phyloP scores from a whole-genome alignment of 2,329 filamentous ascomycete species.

The Fusarium guadeloupense region DNA sequence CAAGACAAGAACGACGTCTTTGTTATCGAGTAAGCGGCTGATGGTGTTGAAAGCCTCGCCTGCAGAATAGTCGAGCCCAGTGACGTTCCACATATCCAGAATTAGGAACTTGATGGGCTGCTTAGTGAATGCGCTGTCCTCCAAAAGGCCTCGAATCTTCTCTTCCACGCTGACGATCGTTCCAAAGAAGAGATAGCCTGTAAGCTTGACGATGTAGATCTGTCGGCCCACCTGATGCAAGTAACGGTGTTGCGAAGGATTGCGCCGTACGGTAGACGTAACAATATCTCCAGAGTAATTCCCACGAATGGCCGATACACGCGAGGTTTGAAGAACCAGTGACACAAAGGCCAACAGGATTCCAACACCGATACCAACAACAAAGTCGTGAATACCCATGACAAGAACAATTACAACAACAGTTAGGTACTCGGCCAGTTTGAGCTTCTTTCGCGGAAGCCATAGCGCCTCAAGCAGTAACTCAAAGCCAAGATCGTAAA shows the following conservation, averaged over 20 bases:
- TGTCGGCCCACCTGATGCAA: constrained; percentile 86
- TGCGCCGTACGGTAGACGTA: constrained; percentile 90
- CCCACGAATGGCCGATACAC: constrained; percentile 86
- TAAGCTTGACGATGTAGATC: constrained; percentile 89
- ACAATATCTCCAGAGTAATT: constrained; percentile 91
- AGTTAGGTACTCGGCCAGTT: constrained; percentile 87
- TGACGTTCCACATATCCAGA: constrained; percentile 88
- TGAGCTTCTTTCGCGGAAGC: constrained; percentile 87
- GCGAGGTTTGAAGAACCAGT: constrained; percentile 89
- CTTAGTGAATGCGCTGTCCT: constrained; percentile 80
- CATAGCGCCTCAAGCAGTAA: constrained; percentile 88
- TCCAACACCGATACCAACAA: constrained; percentile 90
- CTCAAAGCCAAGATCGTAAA: constrained; percentile 94
- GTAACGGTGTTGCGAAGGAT: constrained; percentile 88
- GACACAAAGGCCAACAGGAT: constrained; percentile 92
- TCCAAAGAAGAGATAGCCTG: constrained; percentile 97
- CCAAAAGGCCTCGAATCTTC: constrained; percentile 81
- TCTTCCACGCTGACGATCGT: constrained; percentile 96
- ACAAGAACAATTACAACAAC: constrained; percentile 89
- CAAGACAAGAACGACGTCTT: constrained; percentile 81
- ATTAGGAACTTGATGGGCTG: constrained; percentile 90
- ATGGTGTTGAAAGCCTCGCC: constrained; percentile 95
- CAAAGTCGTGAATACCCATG: constrained; percentile 98
- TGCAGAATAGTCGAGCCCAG: constrained; percentile 93
- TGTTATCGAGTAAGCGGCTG: constrained; percentile 80